phyloP scores from a whole-genome alignment of 306 rosid genomes.

The Castanospermum australe region DNA sequence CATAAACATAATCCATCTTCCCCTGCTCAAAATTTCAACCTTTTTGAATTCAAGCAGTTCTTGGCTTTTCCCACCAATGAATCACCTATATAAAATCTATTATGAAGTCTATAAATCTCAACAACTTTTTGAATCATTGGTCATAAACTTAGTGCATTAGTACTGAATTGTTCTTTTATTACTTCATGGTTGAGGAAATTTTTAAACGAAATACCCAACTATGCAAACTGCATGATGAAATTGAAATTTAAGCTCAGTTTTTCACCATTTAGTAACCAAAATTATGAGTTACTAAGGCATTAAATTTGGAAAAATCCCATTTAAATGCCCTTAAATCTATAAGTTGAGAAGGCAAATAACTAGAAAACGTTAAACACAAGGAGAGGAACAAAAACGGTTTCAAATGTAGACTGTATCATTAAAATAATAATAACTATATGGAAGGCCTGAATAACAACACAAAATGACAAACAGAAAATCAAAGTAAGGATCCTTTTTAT shows the following conservation, averaged over 20 bases:
- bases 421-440: background rate
- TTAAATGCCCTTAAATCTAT: background rate
- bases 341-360: background rate
- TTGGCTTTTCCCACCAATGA: constrained; percentile 24
- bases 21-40: constrained; percentile 37
- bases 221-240: background rate
- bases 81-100: constrained; percentile 22
- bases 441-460: background rate
- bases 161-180: background rate
- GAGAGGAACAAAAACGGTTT: background rate
- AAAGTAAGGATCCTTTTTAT: background rate
- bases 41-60: constrained; percentile 23
- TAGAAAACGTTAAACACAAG: background rate
- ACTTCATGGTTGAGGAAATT: background rate
- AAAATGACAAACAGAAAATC: background rate
- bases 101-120: background rate
- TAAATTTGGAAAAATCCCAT: background rate
- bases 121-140: background rate
- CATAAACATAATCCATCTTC: constrained; percentile 82
- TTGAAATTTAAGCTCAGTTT: background rate
- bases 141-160: background rate
- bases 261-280: background rate
- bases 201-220: background rate
- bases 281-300: background rate
- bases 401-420: background rate